phyloP scores from a whole-genome alignment of 78 protist genomes.

The Dictyostelium capitatum region DNA sequence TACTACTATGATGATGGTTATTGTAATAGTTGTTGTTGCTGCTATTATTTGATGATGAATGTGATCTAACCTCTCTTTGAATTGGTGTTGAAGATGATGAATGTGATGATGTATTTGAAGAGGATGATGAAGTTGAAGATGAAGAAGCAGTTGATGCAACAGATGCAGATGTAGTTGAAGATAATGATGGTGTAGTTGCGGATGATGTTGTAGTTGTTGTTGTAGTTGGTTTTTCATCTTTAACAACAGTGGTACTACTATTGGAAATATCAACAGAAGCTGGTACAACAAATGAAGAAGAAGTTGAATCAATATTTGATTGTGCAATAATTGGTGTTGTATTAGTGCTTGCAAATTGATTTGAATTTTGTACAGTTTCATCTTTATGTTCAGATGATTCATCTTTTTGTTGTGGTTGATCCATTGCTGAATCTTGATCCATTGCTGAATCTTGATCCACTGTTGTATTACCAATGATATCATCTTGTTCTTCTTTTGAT shows the following conservation, averaged over 20 bases:
- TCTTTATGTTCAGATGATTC: not conserved
- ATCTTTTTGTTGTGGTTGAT: not conserved
- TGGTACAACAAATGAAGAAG: not conserved
- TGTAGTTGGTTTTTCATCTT: not conserved
- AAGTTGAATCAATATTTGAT: conserved; percentile 6
- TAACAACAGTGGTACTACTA: not conserved
- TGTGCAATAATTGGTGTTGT: conserved; percentile 3
- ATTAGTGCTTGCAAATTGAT: not conserved
- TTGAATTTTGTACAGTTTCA: not conserved
- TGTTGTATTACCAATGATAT: not conserved
- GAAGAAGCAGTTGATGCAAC: not conserved
- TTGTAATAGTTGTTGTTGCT: not conserved
- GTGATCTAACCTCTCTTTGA: not conserved
- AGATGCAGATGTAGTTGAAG: not conserved
- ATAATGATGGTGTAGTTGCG: not conserved
- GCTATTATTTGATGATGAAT: not conserved
- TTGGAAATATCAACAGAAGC: not conserved
- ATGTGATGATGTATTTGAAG: not conserved
- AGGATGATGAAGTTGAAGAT: not conserved
- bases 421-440: not conserved
- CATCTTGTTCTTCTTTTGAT: not conserved
- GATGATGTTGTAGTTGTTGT: not conserved
- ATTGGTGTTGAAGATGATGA: not conserved
- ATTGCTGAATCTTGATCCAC: not conserved
- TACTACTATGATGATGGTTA: not conserved